phyloP scores from a whole-genome alignment of 1,139 yeast species.

The Taiozyma sp. region DNA sequence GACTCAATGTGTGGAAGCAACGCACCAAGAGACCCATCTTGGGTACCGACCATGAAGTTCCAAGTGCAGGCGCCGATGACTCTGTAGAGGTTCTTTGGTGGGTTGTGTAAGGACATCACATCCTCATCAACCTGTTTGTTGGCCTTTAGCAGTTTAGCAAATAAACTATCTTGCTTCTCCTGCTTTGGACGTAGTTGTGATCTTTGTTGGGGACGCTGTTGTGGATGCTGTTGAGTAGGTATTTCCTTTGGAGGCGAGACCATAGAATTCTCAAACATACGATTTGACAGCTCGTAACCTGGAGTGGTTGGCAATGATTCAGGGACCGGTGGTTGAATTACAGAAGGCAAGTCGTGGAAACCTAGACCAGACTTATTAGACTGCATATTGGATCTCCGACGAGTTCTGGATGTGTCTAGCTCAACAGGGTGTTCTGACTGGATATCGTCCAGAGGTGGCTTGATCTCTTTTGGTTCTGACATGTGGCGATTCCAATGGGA shows the following conservation, averaged over 20 bases:
- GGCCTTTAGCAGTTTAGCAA: background rate
- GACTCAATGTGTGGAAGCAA: slow-evolving; percentile 37
- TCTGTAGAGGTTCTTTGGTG: slow-evolving; percentile 40
- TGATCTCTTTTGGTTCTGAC: background rate
- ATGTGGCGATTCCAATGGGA: background rate
- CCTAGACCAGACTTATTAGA: background rate
- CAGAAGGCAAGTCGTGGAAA: slow-evolving; percentile 1
- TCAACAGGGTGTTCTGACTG: background rate
- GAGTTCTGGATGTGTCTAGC: background rate
- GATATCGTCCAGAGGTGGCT: background rate
- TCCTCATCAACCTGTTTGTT: background rate
- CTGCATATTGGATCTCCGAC: background rate
- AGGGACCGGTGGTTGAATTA: slow-evolving; percentile 25
- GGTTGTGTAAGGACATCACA: slow-evolving; percentile 24
- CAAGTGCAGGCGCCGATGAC: slow-evolving; percentile 36
- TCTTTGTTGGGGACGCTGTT: background rate
- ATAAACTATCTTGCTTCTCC: background rate
- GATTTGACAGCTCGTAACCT: slow-evolving; percentile 23
- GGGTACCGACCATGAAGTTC: slow-evolving; percentile 31
- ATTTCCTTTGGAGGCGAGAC: background rate
- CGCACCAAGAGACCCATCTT: slow-evolving; percentile 42
- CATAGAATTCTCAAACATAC: slow-evolving; percentile 8
- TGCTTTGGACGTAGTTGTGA: background rate
- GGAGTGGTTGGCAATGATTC: slow-evolving; percentile 32
- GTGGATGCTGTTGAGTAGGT: background rate